phyloP scores from a whole-genome alignment of 2,329 filamentous ascomycete genomes.

The Microascus cirrosus region DNA sequence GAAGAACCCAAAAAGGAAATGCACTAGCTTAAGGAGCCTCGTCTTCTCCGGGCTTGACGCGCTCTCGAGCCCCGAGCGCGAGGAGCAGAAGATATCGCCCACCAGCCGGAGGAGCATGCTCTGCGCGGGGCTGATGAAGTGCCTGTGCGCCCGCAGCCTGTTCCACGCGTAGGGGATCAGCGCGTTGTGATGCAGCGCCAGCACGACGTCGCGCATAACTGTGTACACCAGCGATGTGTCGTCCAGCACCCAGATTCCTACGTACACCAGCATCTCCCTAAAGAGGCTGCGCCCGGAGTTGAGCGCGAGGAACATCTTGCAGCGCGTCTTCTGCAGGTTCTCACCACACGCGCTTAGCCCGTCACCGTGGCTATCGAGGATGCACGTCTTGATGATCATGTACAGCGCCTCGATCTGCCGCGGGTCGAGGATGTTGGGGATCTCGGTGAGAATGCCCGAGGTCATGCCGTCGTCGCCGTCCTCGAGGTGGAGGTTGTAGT shows the following conservation, averaged over 20 bases:
- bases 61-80: conserved; percentile 5
- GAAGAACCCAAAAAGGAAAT: conserved; percentile 89
- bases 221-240: conserved; percentile 94
- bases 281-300: conserved; percentile 85
- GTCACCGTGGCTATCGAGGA: conserved; percentile 64
- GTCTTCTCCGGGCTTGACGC: conserved; percentile 35
- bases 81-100: conserved; percentile 6
- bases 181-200: conserved; percentile 80
- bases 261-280: conserved; percentile 86
- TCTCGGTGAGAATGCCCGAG: conserved; percentile 80
- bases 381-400: conserved; percentile 95
- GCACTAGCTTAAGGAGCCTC: conserved; percentile 54
- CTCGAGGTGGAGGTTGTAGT: conserved; percentile 29
- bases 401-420: conserved; percentile 93
- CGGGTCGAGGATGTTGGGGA: conserved; percentile 86
- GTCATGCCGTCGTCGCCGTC: conserved; percentile 63
- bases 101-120: conserved; percentile 71
- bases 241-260: conserved; percentile 91
- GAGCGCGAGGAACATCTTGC: conserved; percentile 78
- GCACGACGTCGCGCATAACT: conserved; percentile 91
- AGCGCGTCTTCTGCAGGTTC: conserved; percentile 83
- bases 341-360: conserved; percentile 56
- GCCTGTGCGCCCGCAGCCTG: conserved; percentile 81
- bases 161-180: conserved; percentile 89
- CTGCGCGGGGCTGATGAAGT: conserved; percentile 80